phyloP scores from a whole-genome alignment of 2,329 filamentous ascomycete species.

The Xylaria sp. region DNA sequence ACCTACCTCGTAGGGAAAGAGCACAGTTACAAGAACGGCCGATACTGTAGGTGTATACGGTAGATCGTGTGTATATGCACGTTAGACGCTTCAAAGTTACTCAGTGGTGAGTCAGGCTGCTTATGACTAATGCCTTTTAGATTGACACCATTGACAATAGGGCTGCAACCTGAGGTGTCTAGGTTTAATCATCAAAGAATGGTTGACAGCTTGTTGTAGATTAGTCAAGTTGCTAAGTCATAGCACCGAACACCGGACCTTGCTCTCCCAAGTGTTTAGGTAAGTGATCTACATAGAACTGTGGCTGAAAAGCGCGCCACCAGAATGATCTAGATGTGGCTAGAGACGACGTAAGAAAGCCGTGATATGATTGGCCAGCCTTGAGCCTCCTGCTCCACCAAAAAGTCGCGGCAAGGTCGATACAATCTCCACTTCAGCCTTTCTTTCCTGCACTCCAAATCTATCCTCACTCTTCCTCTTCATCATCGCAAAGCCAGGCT shows the following conservation, averaged over 20 bases:
- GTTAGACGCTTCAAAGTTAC: no score
- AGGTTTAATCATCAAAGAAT: not conserved
- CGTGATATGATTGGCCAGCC: conserved; percentile 21
- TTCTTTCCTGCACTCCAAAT: conserved; percentile 19
- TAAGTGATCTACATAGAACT: not conserved
- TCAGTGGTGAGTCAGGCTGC: no score
- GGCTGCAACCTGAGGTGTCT: not conserved
- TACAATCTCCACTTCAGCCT: conserved; percentile 31
- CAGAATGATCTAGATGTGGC: conserved; percentile 29
- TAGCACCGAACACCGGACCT: not conserved
- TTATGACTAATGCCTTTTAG: no score
- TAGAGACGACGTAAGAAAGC: not conserved
- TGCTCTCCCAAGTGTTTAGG: not conserved
- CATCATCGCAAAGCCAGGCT: not conserved
- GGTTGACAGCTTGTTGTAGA: not conserved
- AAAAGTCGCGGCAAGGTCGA: not conserved
- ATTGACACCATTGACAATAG: no score
- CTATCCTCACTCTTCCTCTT: conserved; percentile 5
- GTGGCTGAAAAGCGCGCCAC: conserved; percentile 6
- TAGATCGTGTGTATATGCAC: no score
- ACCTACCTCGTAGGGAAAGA: not conserved
- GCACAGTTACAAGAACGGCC: not conserved
- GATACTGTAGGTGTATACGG: not conserved
- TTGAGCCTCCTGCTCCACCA: not conserved
- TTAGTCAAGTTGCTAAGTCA: not conserved